A percentile compares a stretch with the other conserved stretches of the same genome.
phyloP scores from a whole-genome alignment of 106 monocot species.

The Dendrobium huoshanense region DNA sequence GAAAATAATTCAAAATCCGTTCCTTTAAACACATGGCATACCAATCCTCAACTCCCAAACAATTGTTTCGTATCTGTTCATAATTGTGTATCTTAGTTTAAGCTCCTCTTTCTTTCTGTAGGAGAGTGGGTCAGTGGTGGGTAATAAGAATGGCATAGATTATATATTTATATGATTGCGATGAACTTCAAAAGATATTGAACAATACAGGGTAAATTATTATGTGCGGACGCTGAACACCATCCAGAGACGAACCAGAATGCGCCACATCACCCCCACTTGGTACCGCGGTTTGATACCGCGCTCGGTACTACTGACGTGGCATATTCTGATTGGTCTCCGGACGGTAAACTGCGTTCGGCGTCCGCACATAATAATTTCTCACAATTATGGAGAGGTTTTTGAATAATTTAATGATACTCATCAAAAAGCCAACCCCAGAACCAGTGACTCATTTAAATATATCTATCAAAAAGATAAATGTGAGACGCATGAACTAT shows the following conservation, averaged over 20 bases:
- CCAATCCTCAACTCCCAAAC: neutral
- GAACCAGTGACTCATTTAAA: too few relatives aligned
- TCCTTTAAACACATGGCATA: neutral
- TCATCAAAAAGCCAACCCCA: neutral
- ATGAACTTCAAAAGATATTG: neutral
- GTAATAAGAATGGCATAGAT: neutral
- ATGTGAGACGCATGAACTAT: neutral
- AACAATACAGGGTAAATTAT: neutral
- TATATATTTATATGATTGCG: neutral
- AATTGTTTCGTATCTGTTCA: neutral
- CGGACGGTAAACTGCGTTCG: too few relatives aligned
- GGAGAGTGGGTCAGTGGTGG: neutral
- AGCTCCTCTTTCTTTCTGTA: neutral
- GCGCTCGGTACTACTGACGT: too few relatives aligned
- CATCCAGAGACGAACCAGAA: too few relatives aligned
- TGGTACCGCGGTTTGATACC: too few relatives aligned
- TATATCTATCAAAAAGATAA: neutral
- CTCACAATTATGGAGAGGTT: neutral
- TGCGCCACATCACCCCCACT: too few relatives aligned
- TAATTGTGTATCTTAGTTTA: neutral
- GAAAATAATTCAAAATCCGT: neutral
- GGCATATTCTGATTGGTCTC: too few relatives aligned
- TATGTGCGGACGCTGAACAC: too few relatives aligned
- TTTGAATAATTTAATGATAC: neutral
- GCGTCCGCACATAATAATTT: too few relatives aligned